These are phyloP conservation scores for Mycotypha africana DNA, from an alignment of 371 early-diverging fungal genomes.

Conservation along the genomic window DNA sequence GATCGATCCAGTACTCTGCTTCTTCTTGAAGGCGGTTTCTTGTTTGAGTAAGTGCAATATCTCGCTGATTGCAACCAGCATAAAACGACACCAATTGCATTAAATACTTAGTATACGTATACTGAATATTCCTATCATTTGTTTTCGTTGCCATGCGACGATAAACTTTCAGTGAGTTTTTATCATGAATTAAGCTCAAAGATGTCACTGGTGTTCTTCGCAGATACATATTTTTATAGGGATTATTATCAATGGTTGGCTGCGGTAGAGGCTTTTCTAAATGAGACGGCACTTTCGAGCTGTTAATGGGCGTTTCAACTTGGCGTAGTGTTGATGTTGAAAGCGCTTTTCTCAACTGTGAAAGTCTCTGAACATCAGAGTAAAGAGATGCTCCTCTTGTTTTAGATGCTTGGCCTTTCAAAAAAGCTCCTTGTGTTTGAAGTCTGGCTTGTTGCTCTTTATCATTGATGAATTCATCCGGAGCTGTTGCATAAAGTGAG, in stretches of 20 bases:
- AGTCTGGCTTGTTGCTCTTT: no score
- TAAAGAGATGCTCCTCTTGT: no score
- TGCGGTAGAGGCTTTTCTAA: no score
- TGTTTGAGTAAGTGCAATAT: background rate
- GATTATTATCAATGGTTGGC: no score
- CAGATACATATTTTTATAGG: no score
- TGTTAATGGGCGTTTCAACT: no score
- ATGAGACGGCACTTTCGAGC: no score
- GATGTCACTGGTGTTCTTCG: no score
- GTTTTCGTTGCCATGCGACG: constrained; percentile 68
- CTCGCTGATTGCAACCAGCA: background rate
- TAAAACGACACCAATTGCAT: constrained; percentile 32
- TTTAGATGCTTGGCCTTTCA: no score
- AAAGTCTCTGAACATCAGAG: background rate
- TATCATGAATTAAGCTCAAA: constrained; percentile 45
- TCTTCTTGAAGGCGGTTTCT: constrained; percentile 33
- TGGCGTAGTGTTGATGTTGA: no score
- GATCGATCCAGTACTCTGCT: constrained; percentile 66
- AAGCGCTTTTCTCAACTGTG: background rate
- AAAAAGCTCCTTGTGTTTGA: no score
- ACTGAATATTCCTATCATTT: constrained; percentile 57
- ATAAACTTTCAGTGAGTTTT: constrained; percentile 49
- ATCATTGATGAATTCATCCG: no score
- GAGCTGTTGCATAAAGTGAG: background rate
- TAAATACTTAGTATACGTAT: constrained; percentile 65